Percentiles rank a stretch among this genome's conserved stretches.
Evolutionary conservation across 2,329 filamentous ascomycete species (phyloP).

Genomic region (Aspergillus viridinutans): DNA sequence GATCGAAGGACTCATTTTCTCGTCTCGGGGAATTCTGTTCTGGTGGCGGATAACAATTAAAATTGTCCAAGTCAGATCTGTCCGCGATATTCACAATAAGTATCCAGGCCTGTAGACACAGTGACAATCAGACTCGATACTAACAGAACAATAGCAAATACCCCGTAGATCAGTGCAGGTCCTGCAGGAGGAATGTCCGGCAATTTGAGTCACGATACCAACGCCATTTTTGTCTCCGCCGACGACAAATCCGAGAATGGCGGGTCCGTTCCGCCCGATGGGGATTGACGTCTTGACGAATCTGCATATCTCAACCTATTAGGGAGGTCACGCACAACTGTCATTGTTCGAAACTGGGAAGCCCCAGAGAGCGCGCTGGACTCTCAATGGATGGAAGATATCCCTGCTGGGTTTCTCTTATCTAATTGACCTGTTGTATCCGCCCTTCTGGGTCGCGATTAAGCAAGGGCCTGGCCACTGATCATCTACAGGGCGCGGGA

Average conservation of each 20-base stretch:
- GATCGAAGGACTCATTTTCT: slow-evolving; percentile 27
- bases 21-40: neutral
- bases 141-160: neutral
- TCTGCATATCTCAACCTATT: neutral
- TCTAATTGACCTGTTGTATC: slow-evolving; percentile 13
- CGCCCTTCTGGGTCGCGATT: slow-evolving; percentile 15
- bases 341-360: neutral
- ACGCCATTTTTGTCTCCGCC: slow-evolving; percentile 9
- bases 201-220: slow-evolving; percentile 5
- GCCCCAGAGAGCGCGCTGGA: neutral
- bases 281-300: neutral
- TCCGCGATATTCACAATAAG: neutral
- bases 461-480: slow-evolving; percentile 3
- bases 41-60: neutral
- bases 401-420: slow-evolving; percentile 16
- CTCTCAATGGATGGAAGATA: neutral
- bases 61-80: neutral
- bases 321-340: neutral
- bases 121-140: neutral
- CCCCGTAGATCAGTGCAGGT: neutral
- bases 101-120: neutral
- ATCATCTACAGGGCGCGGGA: slow-evolving; percentile 21
- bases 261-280: slow-evolving; percentile 16
- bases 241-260: neutral
- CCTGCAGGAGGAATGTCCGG: neutral